These are phyloP conservation scores for Dichotomopilus funicola DNA, from an alignment of 2,329 filamentous ascomycete species.

Conservation along the genomic window DNA sequence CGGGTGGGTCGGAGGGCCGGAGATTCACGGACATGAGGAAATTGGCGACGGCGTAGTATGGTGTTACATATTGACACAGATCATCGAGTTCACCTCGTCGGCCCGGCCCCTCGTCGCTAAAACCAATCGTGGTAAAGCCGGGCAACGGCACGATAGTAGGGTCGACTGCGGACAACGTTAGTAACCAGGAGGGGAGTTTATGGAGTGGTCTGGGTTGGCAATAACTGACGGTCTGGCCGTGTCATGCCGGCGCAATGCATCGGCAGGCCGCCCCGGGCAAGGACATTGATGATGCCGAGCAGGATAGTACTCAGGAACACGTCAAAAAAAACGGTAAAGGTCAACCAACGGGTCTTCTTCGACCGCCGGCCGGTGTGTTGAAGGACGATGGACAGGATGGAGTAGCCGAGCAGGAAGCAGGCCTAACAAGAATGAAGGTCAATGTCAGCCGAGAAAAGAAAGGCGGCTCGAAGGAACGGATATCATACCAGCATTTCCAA, in stretches of 20 bases:
- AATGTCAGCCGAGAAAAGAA: constrained; percentile 10
- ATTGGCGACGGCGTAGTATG: constrained; percentile 28
- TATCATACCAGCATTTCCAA: constrained; percentile 32
- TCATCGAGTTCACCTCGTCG: constrained; percentile 26
- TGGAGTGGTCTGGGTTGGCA: neutral
- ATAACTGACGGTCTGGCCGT: constrained; percentile 17
- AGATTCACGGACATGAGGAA: constrained; percentile 26
- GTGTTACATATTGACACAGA: constrained; percentile 28
- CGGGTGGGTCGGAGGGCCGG: neutral
- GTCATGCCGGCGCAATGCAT: constrained; percentile 31
- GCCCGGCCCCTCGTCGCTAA: constrained; percentile 25
- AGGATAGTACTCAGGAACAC: constrained; percentile 27
- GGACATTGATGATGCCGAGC: constrained; percentile 30
- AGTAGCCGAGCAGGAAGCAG: constrained; percentile 28
- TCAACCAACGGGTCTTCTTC: constrained; percentile 23
- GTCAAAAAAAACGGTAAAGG: constrained; percentile 28
- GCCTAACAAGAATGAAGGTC: constrained; percentile 19
- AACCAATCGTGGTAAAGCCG: constrained; percentile 28
- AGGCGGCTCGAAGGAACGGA: neutral
- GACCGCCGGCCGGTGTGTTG: constrained; percentile 27
- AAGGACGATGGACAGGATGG: constrained; percentile 28
- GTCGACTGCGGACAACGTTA: constrained; percentile 1
- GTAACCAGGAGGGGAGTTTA: neutral
- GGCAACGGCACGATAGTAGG: constrained; percentile 3
- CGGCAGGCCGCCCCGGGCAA: constrained; percentile 31